Evolutionary conservation across 495 filamentous ascomycete genomes (phyloP).

Genomic region (Xylaria palmicola): DNA sequence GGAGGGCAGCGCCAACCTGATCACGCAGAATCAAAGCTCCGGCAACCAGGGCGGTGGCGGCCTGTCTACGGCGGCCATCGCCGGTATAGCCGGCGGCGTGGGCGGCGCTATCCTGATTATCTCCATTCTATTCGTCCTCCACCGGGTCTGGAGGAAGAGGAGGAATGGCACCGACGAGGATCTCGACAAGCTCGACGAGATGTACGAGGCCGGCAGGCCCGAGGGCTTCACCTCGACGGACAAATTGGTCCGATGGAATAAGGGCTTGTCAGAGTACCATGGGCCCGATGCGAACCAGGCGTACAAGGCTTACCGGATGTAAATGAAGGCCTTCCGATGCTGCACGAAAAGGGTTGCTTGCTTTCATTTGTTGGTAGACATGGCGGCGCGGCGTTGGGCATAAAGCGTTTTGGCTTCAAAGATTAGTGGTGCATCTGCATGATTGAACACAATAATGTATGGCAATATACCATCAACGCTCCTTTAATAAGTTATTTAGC

Average conservation of each 20-base stretch:
- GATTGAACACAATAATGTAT: background rate
- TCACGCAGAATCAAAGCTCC: slow-evolving; percentile 20
- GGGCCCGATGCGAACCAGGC: slow-evolving; percentile 18
- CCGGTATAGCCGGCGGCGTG: slow-evolving; percentile 30
- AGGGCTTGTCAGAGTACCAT: slow-evolving; percentile 28
- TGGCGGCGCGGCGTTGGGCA: slow-evolving; percentile 2
- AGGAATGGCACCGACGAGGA: slow-evolving; percentile 26
- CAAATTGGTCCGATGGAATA: slow-evolving; percentile 29
- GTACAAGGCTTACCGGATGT: slow-evolving; percentile 32
- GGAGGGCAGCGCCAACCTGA: slow-evolving; percentile 11
- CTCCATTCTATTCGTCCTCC: slow-evolving; percentile 19
- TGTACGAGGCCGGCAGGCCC: slow-evolving; percentile 28
- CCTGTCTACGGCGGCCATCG: slow-evolving; percentile 25
- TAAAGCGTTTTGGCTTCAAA: background rate
- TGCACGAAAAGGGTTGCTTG: background rate
- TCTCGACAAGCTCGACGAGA: slow-evolving; percentile 19
- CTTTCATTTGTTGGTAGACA: background rate
- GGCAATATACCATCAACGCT: background rate
- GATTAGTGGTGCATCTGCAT: background rate
- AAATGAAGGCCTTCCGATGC: background rate
- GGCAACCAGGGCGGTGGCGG: slow-evolving; percentile 3
- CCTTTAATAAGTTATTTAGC: background rate
- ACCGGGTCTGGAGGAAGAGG: slow-evolving; percentile 29
- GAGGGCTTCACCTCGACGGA: slow-evolving; percentile 23
- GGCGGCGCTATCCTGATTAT: slow-evolving; percentile 22